Percentiles rank a stretch among this genome's conserved stretches.
These are phyloP conservation scores for Cylindrotheca fusiformis DNA, from an alignment of 108 stramenopile species.

Conservation along the genomic window DNA sequence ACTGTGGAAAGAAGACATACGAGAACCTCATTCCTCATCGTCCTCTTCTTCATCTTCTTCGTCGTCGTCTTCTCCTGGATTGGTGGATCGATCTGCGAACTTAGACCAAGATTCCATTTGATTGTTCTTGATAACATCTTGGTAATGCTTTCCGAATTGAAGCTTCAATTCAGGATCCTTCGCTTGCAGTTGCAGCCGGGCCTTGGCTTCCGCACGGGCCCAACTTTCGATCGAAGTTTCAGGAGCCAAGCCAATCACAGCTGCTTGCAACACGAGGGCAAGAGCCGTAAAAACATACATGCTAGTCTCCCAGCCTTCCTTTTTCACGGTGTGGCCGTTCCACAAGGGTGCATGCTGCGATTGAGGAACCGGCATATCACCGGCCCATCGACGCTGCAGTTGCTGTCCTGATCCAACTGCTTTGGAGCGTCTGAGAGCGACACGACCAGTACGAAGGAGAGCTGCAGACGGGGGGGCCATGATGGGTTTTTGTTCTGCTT, in stretches of 20 bases:
- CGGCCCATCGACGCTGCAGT: constrained; percentile 22
- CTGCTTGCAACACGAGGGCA: constrained; percentile 26
- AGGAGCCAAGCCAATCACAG: constrained; percentile 18
- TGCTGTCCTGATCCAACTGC: too few relatives aligned
- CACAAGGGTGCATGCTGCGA: constrained; percentile 39
- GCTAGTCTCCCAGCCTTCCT: constrained; percentile 37
- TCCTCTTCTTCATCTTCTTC: constrained; percentile 37
- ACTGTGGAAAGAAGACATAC: too few relatives aligned
- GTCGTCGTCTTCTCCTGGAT: constrained; percentile 41
- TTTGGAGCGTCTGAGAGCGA: too few relatives aligned
- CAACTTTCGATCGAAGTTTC: constrained; percentile 37
- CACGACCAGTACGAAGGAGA: too few relatives aligned
- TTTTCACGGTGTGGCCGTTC: constrained; percentile 26
- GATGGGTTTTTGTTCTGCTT: too few relatives aligned
- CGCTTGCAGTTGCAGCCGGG: constrained; percentile 20
- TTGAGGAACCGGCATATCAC: constrained; percentile 36
- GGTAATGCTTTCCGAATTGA: constrained; percentile 38
- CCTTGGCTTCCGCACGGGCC: constrained; percentile 36
- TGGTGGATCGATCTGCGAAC: constrained; percentile 24
- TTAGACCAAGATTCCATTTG: constrained; percentile 19
- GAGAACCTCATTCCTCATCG: too few relatives aligned
- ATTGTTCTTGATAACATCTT: constrained; percentile 23
- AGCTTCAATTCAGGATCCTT: constrained; percentile 19
- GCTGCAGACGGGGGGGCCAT: too few relatives aligned
- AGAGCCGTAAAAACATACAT: constrained; percentile 30